Evolutionary conservation across 176 grass and related monocot species (phyloP).

Genomic region (Aegilops umbellulata): DNA sequence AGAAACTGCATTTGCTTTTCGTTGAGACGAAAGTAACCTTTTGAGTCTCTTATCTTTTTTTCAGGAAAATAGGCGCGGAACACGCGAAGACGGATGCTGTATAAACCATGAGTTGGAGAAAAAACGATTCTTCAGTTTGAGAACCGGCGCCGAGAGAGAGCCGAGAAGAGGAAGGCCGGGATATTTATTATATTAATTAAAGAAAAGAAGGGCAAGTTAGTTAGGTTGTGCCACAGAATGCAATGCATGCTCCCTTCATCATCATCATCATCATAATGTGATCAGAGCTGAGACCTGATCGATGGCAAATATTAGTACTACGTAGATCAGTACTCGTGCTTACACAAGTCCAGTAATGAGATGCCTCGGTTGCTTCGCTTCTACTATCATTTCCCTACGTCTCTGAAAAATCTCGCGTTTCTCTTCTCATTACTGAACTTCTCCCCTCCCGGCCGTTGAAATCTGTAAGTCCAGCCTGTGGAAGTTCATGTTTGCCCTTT

Average conservation of each 20-base stretch:
- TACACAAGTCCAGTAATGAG: neutral
- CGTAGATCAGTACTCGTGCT: neutral
- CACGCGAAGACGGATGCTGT: neutral
- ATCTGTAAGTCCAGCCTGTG: no score
- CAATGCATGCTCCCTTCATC: neutral
- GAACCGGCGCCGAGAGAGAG: neutral
- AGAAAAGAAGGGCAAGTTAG: neutral
- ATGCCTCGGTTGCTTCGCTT: neutral
- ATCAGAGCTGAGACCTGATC: constrained; percentile 20
- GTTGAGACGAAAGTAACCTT: neutral
- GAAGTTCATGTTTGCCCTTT: no score
- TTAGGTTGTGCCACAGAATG: neutral
- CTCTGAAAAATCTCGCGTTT: no score
- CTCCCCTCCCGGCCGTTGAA: no score
- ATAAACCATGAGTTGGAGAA: neutral
- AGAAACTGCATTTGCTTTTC: neutral
- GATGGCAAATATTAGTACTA: neutral
- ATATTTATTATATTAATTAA: neutral
- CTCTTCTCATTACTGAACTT: no score
- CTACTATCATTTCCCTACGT: no score
- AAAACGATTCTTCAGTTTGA: neutral
- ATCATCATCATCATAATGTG: constrained; percentile 24
- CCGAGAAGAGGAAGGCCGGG: neutral
- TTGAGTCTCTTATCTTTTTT: neutral
- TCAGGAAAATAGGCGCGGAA: constrained; percentile 36